A percentile compares a stretch with the other conserved stretches of the same genome.
phyloP scores from a whole-genome alignment of 78 protist genomes.

The Pigoraptor vietnamica region DNA sequence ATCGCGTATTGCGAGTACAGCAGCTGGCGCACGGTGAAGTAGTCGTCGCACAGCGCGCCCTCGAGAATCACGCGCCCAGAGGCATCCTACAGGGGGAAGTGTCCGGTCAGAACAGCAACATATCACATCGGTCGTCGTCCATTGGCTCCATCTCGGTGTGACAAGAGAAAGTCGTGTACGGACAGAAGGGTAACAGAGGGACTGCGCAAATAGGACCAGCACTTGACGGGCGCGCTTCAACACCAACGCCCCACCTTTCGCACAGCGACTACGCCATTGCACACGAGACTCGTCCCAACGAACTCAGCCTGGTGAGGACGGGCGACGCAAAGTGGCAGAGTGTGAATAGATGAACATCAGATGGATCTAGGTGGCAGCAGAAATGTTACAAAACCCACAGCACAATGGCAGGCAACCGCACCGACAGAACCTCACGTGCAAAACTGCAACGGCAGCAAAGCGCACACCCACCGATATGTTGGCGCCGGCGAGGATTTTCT shows the following conservation, averaged over 20 bases:
- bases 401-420: neutral
- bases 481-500: neutral
- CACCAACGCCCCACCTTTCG: neutral
- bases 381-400: no score
- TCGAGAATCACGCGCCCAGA: neutral
- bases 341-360: no score
- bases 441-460: neutral
- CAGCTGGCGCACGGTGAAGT: neutral
- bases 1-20: neutral
- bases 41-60: neutral
- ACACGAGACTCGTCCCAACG: neutral
- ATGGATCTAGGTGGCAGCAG: no score
- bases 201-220: no score
- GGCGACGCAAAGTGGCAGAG: neutral
- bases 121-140: no score
- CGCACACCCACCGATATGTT: neutral
- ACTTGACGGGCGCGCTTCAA: no score
- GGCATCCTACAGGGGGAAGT: no score
- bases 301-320: neutral
- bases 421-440: neutral
- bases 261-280: neutral
- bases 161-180: no score
- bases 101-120: no score
- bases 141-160: no score
- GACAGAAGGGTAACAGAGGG: no score